phyloP scores from a whole-genome alignment of 768 basidiomycete species.

The Xerocomellus intermedius region DNA sequence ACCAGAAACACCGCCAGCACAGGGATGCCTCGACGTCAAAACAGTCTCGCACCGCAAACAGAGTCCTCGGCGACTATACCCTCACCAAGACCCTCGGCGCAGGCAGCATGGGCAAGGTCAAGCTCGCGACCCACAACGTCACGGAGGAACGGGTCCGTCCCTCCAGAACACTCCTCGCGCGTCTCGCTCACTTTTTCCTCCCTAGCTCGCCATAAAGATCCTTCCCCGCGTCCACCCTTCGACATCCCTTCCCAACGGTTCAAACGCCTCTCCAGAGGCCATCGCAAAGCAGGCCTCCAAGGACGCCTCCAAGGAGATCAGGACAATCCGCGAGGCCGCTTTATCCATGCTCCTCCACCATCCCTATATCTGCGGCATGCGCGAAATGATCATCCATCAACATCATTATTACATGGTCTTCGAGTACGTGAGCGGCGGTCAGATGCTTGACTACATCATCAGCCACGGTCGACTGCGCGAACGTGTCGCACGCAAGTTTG shows the following conservation, averaged over 20 bases:
- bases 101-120: conserved; percentile 99
- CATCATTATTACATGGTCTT: conserved; percentile 99
- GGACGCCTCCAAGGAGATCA: conserved; percentile 95
- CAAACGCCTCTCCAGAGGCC: conserved; percentile 49
- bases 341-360: conserved; percentile 95
- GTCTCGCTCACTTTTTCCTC: conserved; percentile 8
- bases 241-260: conserved; percentile 47
- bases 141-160: conserved; percentile 87
- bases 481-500: conserved; percentile 95
- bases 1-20: conserved; percentile 29
- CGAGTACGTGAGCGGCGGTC: conserved; percentile 98
- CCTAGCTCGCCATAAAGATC: conserved; percentile 96
- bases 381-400: conserved; percentile 96
- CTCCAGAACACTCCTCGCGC: neutral
- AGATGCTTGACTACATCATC: conserved; percentile 99
- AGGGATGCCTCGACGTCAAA: conserved; percentile 34
- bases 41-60: conserved; percentile 36
- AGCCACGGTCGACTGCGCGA: conserved; percentile 94
- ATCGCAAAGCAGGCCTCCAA: conserved; percentile 77
- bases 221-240: conserved; percentile 80
- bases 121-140: conserved; percentile 85
- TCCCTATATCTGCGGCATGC: conserved; percentile 99
- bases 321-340: conserved; percentile 94
- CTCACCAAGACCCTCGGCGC: conserved; percentile 96
- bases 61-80: conserved; percentile 90